Percentiles rank a stretch among this genome's conserved stretches.
phyloP scores from a whole-genome alignment of 352 stramenopile species.

The Globisporangium takayamanum region DNA sequence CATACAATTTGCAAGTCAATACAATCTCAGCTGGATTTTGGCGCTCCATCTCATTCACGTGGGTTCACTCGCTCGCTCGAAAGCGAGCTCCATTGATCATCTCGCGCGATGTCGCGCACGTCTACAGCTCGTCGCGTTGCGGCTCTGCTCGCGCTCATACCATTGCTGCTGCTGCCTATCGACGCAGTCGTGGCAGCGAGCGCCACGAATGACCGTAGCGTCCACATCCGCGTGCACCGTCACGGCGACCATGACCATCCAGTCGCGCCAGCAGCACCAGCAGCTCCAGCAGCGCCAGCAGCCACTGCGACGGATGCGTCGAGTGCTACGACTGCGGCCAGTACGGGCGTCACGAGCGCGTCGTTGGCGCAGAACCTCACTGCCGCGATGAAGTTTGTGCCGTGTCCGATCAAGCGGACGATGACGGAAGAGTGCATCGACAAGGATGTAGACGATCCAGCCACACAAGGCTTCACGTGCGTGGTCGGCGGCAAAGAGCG shows the following conservation, averaged over 20 bases:
- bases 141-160: background rate
- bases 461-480: constrained; percentile 1
- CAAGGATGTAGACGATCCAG: no score
- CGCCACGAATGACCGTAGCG: no score
- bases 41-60: background rate
- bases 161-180: background rate
- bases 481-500: constrained; percentile 2
- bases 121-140: background rate
- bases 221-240: constrained; percentile 1
- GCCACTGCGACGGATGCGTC: background rate
- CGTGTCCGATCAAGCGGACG: background rate
- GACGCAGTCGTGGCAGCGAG: background rate
- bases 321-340: background rate
- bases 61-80: background rate
- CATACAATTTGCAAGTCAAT: no score
- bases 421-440: background rate
- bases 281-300: background rate
- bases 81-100: background rate
- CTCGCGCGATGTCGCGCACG: background rate
- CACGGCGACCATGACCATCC: constrained; percentile 1
- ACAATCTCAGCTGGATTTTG: no score
- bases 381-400: background rate
- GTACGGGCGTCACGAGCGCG: background rate
- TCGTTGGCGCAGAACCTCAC: background rate
- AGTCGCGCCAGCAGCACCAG: background rate